Evolutionary conservation across 805 yeast genomes (phyloP).

Genomic region (Candida ponderosae): DNA sequence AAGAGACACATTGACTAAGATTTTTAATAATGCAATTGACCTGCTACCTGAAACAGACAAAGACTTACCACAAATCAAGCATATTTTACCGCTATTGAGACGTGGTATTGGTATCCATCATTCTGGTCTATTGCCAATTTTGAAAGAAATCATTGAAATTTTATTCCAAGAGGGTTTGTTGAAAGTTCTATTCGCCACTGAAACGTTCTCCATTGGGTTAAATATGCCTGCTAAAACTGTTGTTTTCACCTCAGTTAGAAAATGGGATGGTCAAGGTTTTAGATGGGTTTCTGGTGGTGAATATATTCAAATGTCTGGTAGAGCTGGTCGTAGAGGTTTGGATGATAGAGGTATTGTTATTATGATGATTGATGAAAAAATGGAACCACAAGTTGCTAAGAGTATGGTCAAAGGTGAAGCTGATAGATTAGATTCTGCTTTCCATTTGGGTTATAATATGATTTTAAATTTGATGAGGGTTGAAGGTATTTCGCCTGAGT

Average conservation of each 20-base stretch:
- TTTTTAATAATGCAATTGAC: constrained; percentile 83
- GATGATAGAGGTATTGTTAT: constrained; percentile 99
- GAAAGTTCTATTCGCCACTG: constrained; percentile 94
- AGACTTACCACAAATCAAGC: constrained; percentile 90
- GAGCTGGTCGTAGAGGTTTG: constrained; percentile 99
- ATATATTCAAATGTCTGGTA: constrained; percentile 98
- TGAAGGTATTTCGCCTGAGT: constrained; percentile 97
- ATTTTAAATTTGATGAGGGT: constrained; percentile 91
- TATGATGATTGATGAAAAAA: constrained; percentile 98
- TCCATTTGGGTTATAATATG: constrained; percentile 97
- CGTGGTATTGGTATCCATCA: constrained; percentile 99
- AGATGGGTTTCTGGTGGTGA: constrained; percentile 99
- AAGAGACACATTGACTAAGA: constrained; percentile 82
- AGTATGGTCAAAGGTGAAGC: constrained; percentile 99
- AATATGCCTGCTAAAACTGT: constrained; percentile 99
- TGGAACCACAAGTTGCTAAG: constrained; percentile 99
- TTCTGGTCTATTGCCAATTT: constrained; percentile 88
- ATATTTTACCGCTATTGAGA: constrained; percentile 77
- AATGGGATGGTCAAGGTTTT: constrained; percentile 97
- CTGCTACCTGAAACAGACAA: constrained; percentile 85
- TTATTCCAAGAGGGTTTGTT: constrained; percentile 93
- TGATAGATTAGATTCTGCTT: constrained; percentile 94
- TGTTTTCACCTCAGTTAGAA: constrained; percentile 93
- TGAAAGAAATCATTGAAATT: constrained; percentile 93
- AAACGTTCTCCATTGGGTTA: constrained; percentile 94